These are phyloP conservation scores for Kodamaea jinghongensis DNA, from an alignment of 805 yeast genomes.

Conservation along the genomic window DNA sequence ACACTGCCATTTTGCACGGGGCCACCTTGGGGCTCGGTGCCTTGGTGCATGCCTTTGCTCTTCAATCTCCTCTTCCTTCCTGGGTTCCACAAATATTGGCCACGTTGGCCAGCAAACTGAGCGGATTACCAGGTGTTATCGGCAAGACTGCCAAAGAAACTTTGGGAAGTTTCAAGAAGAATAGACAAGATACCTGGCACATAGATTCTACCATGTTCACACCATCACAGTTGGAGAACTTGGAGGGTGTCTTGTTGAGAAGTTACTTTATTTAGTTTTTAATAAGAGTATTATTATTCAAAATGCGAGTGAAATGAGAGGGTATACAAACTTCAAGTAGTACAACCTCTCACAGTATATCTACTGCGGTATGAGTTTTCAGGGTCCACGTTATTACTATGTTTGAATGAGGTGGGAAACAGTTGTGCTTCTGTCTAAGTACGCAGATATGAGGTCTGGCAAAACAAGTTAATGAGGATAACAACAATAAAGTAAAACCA, in stretches of 20 bases:
- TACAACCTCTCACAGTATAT: no score
- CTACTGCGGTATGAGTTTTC: no score
- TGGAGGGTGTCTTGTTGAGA: constrained; percentile 92
- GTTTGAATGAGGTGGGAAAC: no score
- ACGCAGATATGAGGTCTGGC: no score
- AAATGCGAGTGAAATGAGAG: neutral
- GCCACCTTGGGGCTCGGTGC: constrained; percentile 89
- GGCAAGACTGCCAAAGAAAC: constrained; percentile 82
- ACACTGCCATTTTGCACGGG: constrained; percentile 63
- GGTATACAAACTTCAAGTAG: no score
- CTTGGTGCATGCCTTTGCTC: constrained; percentile 84
- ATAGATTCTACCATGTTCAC: constrained; percentile 75
- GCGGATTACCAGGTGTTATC: constrained; percentile 70
- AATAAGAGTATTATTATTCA: no score
- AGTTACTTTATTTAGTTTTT: constrained; percentile 71
- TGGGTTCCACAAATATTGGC: constrained; percentile 83
- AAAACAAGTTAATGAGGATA: no score
- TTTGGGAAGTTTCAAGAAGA: constrained; percentile 81
- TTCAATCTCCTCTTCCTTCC: constrained; percentile 81
- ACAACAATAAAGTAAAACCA: no score
- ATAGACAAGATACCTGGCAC: constrained; percentile 95
- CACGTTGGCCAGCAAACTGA: constrained; percentile 65
- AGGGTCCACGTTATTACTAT: no score
- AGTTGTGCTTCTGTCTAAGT: no score
- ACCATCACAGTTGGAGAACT: constrained; percentile 76